Percentiles rank a stretch among this genome's conserved stretches.
Evolutionary conservation across 768 basidiomycete genomes (phyloP).

Genomic region (Suillus discolor): DNA sequence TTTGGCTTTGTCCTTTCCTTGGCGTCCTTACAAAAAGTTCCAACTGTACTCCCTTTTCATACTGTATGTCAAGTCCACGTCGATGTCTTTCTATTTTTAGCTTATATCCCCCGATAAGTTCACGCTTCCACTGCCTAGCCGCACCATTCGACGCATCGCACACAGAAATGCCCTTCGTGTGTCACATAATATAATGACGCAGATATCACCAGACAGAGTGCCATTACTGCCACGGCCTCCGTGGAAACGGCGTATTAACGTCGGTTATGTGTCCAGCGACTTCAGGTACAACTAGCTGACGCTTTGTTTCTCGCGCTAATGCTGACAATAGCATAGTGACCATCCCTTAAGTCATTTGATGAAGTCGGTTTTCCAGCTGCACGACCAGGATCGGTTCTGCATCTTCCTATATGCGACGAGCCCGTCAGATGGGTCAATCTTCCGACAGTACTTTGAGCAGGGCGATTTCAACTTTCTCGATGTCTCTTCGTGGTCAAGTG

Average conservation of each 20-base stretch:
- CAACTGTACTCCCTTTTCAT: constrained; percentile 51
- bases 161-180: constrained; percentile 50
- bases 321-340: constrained; percentile 34
- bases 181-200: constrained; percentile 43
- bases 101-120: constrained; percentile 35
- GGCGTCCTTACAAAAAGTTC: constrained; percentile 35
- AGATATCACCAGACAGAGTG: constrained; percentile 42
- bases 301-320: neutral
- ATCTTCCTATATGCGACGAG: constrained; percentile 52
- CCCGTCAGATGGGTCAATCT: constrained; percentile 46
- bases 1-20: constrained; percentile 20
- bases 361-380: constrained; percentile 50
- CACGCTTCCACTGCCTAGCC: constrained; percentile 44
- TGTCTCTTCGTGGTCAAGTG: constrained; percentile 40
- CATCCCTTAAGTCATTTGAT: constrained; percentile 56
- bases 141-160: constrained; percentile 46
- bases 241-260: constrained; percentile 39
- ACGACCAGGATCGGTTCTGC: constrained; percentile 41
- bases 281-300: constrained; percentile 37
- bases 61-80: constrained; percentile 34
- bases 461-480: constrained; percentile 42
- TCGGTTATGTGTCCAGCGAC: constrained; percentile 53
- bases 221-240: constrained; percentile 46
- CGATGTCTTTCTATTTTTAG: neutral
- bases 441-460: constrained; percentile 46